Evolutionary conservation across 1,284 basidiomycete species (phyloP).

Genomic region (Leccinum pachyderme): DNA sequence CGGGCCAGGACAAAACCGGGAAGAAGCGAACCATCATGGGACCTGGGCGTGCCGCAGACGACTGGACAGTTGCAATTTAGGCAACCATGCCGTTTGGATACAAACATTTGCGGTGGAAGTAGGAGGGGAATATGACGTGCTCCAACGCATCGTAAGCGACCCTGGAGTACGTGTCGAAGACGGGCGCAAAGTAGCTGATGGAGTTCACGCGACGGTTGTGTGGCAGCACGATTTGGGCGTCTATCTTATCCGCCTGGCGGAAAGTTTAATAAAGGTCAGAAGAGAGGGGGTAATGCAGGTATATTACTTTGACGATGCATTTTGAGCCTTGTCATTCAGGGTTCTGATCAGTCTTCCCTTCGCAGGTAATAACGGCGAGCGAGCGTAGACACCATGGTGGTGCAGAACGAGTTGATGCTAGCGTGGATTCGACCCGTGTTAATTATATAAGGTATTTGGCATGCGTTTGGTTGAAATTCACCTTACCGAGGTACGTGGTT

Average conservation of each 20-base stretch:
- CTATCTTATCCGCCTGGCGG: conserved; percentile 39
- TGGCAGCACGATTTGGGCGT: conserved; percentile 34
- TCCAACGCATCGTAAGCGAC: conserved; percentile 45
- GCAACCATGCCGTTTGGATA: conserved; percentile 53
- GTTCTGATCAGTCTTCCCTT: too few relatives aligned
- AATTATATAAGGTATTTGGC: conserved; percentile 7
- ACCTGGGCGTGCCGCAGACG: conserved; percentile 77
- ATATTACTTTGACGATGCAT: conserved; percentile 61
- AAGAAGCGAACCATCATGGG: conserved; percentile 62
- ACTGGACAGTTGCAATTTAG: conserved; percentile 75
- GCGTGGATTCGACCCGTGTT: background rate
- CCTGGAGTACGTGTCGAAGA: conserved; percentile 46
- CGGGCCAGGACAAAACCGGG: conserved; percentile 46
- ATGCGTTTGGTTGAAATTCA: background rate
- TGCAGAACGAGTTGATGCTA: conserved; percentile 3
- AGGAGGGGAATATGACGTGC: conserved; percentile 56
- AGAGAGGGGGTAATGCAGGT: conserved; percentile 27
- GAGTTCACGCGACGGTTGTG: conserved; percentile 32
- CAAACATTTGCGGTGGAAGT: conserved; percentile 76
- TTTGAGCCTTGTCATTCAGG: too few relatives aligned
- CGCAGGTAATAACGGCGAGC: conserved; percentile 52
- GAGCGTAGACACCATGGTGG: conserved; percentile 27
- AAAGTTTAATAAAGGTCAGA: background rate
- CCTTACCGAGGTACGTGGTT: background rate
- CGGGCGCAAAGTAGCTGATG: conserved; percentile 43